phyloP scores from a whole-genome alignment of 225 moss, liverwort and hornwort genomes.

The Pseudisothecium myosuroides region DNA sequence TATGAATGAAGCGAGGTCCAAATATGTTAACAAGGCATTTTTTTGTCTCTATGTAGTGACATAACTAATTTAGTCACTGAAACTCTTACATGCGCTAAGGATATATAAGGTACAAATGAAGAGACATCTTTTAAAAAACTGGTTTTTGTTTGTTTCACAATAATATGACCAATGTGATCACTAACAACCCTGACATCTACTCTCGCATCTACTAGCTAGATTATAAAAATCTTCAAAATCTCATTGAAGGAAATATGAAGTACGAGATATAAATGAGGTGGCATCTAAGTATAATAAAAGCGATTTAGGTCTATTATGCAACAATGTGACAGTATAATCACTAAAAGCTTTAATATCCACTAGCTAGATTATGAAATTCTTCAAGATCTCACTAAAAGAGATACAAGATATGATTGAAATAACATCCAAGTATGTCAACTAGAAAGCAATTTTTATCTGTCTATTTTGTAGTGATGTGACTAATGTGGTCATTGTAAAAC shows the following conservation, averaged over 20 bases:
- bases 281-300: not conserved
- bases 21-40: not conserved
- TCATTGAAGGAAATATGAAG: not conserved
- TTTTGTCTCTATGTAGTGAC: accelerated
- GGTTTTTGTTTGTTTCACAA: not conserved
- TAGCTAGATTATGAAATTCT: not conserved
- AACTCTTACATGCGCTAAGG: accelerated
- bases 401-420: not conserved
- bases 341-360: not conserved
- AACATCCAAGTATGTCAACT: not conserved
- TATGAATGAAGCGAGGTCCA: not conserved
- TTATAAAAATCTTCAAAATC: not conserved
- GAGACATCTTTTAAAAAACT: not conserved
- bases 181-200: not conserved
- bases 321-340: not conserved
- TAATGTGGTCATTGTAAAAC: accelerated
- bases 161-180: not conserved
- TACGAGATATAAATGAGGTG: not conserved
- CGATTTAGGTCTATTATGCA: too few species aligned
- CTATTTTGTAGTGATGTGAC: not conserved
- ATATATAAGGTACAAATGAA: not conserved
- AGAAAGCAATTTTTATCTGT: too few species aligned
- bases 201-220: too few species aligned
- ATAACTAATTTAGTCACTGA: accelerated
- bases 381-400: not conserved